These are phyloP conservation scores for Kalanchoe fedtschenkoi DNA, from an alignment of 164 flowering plant genomes.

Conservation along the genomic window DNA sequence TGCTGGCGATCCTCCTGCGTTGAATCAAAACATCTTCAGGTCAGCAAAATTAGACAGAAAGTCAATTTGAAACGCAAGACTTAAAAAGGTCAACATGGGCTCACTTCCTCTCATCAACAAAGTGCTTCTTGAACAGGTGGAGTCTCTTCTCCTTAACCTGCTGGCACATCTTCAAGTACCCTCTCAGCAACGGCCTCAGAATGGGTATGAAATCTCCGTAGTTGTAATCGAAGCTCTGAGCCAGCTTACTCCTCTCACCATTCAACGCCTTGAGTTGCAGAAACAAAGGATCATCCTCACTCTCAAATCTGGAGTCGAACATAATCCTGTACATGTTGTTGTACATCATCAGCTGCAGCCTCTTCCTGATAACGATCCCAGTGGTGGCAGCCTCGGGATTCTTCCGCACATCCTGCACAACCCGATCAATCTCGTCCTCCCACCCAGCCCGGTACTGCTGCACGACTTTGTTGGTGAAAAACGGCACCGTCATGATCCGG, in stretches of 20 bases:
- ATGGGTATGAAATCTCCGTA: slow-evolving; percentile 82
- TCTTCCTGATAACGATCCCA: slow-evolving; percentile 50
- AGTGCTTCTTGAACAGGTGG: slow-evolving; percentile 76
- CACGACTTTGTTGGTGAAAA: slow-evolving; percentile 85
- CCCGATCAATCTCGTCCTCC: slow-evolving; percentile 53
- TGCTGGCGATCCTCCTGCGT: slow-evolving; percentile 54
- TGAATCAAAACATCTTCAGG: not conserved
- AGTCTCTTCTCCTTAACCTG: slow-evolving; percentile 69
- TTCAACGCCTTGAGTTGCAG: slow-evolving; percentile 52
- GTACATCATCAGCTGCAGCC: slow-evolving; percentile 82
- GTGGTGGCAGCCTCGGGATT: slow-evolving; percentile 36
- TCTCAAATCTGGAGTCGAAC: slow-evolving; percentile 76
- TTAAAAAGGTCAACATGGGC: slow-evolving; percentile 11
- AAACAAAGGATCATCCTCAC: slow-evolving; percentile 68
- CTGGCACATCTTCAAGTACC: slow-evolving; percentile 58
- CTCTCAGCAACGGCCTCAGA: slow-evolving; percentile 61
- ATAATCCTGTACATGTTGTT: slow-evolving; percentile 82
- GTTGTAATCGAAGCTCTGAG: slow-evolving; percentile 81
- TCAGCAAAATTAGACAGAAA: not conserved
- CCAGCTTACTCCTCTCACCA: slow-evolving; percentile 69
- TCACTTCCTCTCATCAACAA: slow-evolving; percentile 83
- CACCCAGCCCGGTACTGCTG: slow-evolving; percentile 68
- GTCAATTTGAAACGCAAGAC: not conserved
- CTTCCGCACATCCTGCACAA: slow-evolving; percentile 57
- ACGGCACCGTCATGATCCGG: slow-evolving; percentile 85